Base-by-base conservation (phyloP, 192 early-diverging fungal genomes). In the Coemansia interrupta region DNA sequence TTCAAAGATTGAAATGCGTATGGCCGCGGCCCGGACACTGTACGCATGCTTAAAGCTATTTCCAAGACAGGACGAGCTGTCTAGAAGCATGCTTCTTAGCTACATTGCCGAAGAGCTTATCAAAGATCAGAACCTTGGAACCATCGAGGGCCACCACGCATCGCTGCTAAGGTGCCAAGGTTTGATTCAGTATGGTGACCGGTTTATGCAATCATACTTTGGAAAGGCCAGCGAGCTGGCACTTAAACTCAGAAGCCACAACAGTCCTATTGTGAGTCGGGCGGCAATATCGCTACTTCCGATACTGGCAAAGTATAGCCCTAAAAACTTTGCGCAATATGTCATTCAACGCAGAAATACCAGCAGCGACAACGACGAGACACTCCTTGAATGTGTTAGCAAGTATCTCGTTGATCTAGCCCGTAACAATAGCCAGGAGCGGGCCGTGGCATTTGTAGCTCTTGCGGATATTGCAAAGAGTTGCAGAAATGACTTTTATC, bases 261-360 rank as follows among this genome's bases (percentile, higher is more conserved):
- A 84, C 20, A 90, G 94, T 68, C 68, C 80, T 0, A 77, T 93
- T 19, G 84, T 97, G 36, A 84, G 90, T 13, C 67, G 80, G 20
- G 87, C 91, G 6, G 92, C 94, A 0, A 92, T 95, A 15, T 66
- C 80, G 5, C 70, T 94, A 51, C 85, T 95, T 41, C 91, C 94
- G 0, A 83, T 83, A 29, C 70, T 96, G 43, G 95, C 95, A 1
- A 65, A 76, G 26, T 96, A 89, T 61, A 84, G 90, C 64, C 81
- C 88, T 0, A 28, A 61, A 9, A 77, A 72, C 23, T 97, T 97
- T 49, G 44, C 47, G 24, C 54, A 47, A 26, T 22, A 51, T 28
- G 81, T 79, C 13, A 44, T 64, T 14, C 32, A 36, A 8, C 32
- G 32, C 32, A 36, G 32, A 36, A 36, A 36, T 36, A 36, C 32